Base-by-base conservation (phyloP, 1,284 basidiomycete species). In the Trichosporon asahii region DNA sequence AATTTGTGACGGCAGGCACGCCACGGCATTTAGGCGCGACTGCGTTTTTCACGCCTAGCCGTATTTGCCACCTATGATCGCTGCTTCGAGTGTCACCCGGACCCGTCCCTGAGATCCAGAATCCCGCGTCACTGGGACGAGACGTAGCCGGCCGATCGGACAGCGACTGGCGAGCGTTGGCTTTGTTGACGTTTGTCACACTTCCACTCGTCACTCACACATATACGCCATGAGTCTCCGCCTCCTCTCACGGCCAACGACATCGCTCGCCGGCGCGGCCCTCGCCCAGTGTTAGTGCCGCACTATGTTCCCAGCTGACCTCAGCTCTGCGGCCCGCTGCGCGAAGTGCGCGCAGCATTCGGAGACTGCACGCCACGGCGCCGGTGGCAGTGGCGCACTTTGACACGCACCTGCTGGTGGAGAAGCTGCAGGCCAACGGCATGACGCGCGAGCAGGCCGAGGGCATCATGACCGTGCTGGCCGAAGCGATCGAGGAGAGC, bases 401-500 rank as follows among this genome's bases (percentile, higher is more conserved):
- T 75, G 95, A 98, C 80, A 97, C 95, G 1, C 93, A 96, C 79
- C 90, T 93, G 71, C 95, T 97, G 79, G 94, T 97, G 33, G 90
- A 93, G 82, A 88, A 92, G 40, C 85, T 98, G 66, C 91, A 95
- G 83, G 86, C 89, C 67, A 91, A 97, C 78, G 95, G 95, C 0
- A 84, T 98, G 73, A 92, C 91, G 71, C 88, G 92, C 25, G 88
- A 89, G 23, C 95, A 97, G 83, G 94, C 94, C 1, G 94, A 96
- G 80, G 95, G 95, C 7, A 91, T 98, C 79, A 96, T 97, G 93
- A 88, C 89, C 65, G 93, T 94, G 18, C 91, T 98, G 87, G 92
- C 94, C 12, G 92, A 95, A 77, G 94, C 97, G 72, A 94, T 98
- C 66, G 93, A 96, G 82, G 95, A 98, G 86, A 93, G 92, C 78